Base-by-base conservation (phyloP, 352 stramenopile genomes). In the Globisporangium lucens region DNA sequence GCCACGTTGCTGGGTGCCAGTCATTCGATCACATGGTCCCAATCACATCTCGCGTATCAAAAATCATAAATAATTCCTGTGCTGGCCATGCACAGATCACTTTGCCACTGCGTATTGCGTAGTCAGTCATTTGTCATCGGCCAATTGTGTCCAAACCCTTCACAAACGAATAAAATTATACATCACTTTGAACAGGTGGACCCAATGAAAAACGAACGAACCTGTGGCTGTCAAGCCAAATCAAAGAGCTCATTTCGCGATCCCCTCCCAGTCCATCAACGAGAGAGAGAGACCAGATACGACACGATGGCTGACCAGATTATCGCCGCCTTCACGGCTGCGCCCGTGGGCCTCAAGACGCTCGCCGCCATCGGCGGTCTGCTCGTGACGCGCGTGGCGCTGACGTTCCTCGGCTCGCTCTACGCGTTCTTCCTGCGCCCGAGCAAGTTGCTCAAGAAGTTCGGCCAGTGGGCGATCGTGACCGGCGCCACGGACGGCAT, bases 391-490 rank as follows among this genome's bases (percentile, higher is more conserved):
- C 83, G 83, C 66, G 29, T 92, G 35, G 79, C 71, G 56, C 71
- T 94, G 52, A 72, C 77, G 62, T 36, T 90, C 30, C 27, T 91
- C 22, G 69, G 67, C 4, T 76, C 71, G 49, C 58, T 93, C 69
- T 95, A 90, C 73, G 70, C 75, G 61, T 93, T 93, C 75, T 99
- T 99, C 79, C 69, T 99, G 53, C 95, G 96, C 27, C 96, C 94
- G 47, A 84, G 82, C 55, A 98, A 98, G 72, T 90, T 97, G 71
- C 73, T 99, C 53, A 97, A 93, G 67, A 89, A 88, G 72, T 98
- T 98, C 66, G 98, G 98, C 61, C 83, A 98, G 77, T 99, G 98
- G 95, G 97, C 95, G 36, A 89, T 99, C 49, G 88, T 99, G 56
- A 99, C 97, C 49, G 98, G 97, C 61, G 97, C 97, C 46, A 99